phyloP scores from a whole-genome alignment of 805 yeast genomes.

The Candida glaebosa region DNA sequence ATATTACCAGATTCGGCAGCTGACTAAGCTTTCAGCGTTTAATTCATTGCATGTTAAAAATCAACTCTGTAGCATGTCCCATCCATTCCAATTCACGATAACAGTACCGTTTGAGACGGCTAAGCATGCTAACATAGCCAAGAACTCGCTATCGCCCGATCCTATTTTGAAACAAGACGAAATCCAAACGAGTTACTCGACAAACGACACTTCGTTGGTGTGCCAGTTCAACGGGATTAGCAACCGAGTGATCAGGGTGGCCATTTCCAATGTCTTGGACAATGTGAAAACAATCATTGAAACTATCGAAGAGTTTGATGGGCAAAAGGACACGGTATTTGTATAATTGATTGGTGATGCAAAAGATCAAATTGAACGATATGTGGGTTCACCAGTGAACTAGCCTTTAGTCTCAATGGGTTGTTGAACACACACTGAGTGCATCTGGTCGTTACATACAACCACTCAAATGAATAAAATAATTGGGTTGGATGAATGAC shows the following conservation, averaged over 20 bases:
- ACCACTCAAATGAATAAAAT: too few relatives aligned
- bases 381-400: too few relatives aligned
- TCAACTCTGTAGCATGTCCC: constrained; percentile 3
- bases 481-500: too few relatives aligned
- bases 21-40: constrained; percentile 1
- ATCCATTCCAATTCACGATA: constrained; percentile 25
- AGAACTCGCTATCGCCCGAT: constrained; percentile 64
- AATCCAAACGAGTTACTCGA: constrained; percentile 45
- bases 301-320: constrained; percentile 70
- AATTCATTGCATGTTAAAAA: too few relatives aligned
- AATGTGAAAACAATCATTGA: constrained; percentile 74
- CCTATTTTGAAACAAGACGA: constrained; percentile 76
- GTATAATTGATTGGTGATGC: too few relatives aligned
- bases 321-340: constrained; percentile 23
- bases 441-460: too few relatives aligned
- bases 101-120: constrained; percentile 60
- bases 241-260: constrained; percentile 77
- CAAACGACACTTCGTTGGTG: constrained; percentile 32
- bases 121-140: constrained; percentile 63
- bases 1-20: neutral
- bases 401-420: too few relatives aligned
- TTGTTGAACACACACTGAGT: too few relatives aligned
- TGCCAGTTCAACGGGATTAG: constrained; percentile 58
- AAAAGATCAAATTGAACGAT: too few relatives aligned
- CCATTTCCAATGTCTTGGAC: constrained; percentile 77